These are phyloP conservation scores for Dendrobium chrysotoxum DNA, from an alignment of 106 monocot genomes.

Conservation along the genomic window DNA sequence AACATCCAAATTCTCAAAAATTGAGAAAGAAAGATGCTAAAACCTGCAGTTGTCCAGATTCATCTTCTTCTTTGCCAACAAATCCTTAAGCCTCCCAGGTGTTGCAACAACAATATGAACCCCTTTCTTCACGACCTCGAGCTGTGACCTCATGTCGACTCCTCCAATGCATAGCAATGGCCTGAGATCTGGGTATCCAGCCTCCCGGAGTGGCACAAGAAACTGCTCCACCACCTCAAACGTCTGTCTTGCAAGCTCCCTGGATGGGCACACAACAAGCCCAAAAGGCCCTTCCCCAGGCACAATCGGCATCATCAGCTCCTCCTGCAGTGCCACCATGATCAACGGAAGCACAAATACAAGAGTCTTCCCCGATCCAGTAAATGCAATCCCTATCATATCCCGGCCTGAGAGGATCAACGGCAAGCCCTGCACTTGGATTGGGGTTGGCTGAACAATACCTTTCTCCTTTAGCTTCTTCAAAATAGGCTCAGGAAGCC, in stretches of 20 bases:
- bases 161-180: slow-evolving; percentile 88
- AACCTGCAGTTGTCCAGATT: slow-evolving; percentile 93
- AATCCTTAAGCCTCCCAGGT: slow-evolving; percentile 87
- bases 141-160: slow-evolving; percentile 85
- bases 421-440: slow-evolving; percentile 91
- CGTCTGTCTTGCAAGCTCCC: slow-evolving; percentile 89
- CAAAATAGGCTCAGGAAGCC: slow-evolving; percentile 61
- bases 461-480: slow-evolving; percentile 70
- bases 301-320: slow-evolving; percentile 82
- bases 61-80: slow-evolving; percentile 99
- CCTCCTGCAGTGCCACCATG: slow-evolving; percentile 88
- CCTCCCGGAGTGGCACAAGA: slow-evolving; percentile 50
- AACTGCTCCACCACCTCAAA: slow-evolving; percentile 86
- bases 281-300: slow-evolving; percentile 93
- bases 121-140: slow-evolving; percentile 86
- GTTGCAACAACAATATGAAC: slow-evolving; percentile 98
- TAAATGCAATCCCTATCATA: slow-evolving; percentile 97
- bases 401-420: slow-evolving; percentile 74
- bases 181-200: slow-evolving; percentile 74
- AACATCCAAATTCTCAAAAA: neutral
- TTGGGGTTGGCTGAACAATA: slow-evolving; percentile 87
- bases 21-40: neutral
- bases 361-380: slow-evolving; percentile 89
- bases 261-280: slow-evolving; percentile 79
- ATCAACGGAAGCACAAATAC: slow-evolving; percentile 89